Evolutionary conservation across 371 early-diverging fungal genomes (phyloP), one percentile per base, ranked within the genome.

Genomic region (Dichotomocladium elegans): DNA sequence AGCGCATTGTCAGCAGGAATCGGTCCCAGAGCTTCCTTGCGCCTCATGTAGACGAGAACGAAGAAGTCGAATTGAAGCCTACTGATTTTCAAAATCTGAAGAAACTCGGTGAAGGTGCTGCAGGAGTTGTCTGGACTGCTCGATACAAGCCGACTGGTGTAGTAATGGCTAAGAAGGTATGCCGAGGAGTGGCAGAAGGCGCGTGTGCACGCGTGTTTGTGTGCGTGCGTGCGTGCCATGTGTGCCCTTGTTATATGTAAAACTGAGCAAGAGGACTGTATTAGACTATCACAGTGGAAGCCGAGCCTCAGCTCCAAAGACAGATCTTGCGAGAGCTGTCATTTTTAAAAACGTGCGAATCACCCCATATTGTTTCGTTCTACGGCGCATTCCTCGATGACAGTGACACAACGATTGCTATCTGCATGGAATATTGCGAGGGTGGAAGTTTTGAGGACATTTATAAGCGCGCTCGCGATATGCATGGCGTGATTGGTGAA

Each of bases 381-480:
- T 93, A 88, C 65, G 98, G 98, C 30, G 94, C 98, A 8, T 96
- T 87, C 65, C 70, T 90, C 47, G 91, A 93, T 40, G 92, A 91
- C 37, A 88, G 88, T 14, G 90, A 93, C 29, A 80, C 85, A 31
- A 78, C 83, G 28, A 82, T 98, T 44, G 88, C 88, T 10, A 91
- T 98, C 33, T 94, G 93, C 67, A 94, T 96, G 92, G 98, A 97
- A 72, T 95, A 87, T 63, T 89, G 89, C 58, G 88, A 88, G 57
- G 90, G 86, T n/a, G 90, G 92, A 14, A 88, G 88, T 50, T 71
- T 92, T 51, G 91, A 92, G 53, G 81, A 80, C 34, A 86, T 92
- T 19, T 90, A 89, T 59, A 89, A 85, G 63, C 75, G 78, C 24
- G 81, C 87, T 30, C 73, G 74, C n/a, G 68, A 73, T 44, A 63